These are phyloP conservation scores for Penicillium brasilianum DNA, from an alignment of 2,329 filamentous ascomycete species.

Conservation along the genomic window DNA sequence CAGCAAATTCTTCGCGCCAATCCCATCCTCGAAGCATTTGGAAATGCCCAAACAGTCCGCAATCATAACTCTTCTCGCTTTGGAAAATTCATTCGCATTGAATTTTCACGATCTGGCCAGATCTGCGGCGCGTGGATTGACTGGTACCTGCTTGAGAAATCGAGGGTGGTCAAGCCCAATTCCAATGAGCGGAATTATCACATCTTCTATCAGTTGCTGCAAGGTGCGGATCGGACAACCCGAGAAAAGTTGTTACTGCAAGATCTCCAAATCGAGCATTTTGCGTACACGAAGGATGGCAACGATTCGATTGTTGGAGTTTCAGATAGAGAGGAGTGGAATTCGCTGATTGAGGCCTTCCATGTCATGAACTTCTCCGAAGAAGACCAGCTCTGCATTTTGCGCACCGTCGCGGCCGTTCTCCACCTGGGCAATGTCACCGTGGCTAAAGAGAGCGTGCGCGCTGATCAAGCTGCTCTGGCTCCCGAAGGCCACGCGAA, in stretches of 20 bases:
- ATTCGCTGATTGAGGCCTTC: conserved; percentile 87
- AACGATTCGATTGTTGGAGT: conserved; percentile 91
- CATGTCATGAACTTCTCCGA: conserved; percentile 90
- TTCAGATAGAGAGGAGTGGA: conserved; percentile 91
- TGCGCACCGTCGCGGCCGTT: conserved; percentile 87
- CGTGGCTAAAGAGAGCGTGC: conserved; percentile 86
- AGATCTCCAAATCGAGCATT: conserved; percentile 78
- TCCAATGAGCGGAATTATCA: conserved; percentile 93
- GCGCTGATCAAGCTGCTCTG: conserved; percentile 87
- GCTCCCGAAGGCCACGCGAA: conserved; percentile 74
- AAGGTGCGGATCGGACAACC: conserved; percentile 75
- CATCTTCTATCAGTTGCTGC: conserved; percentile 93
- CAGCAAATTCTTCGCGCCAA: conserved; percentile 96
- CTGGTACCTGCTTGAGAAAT: conserved; percentile 98
- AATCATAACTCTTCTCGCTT: conserved; percentile 99
- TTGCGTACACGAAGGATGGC: conserved; percentile 87
- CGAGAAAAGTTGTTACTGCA: conserved; percentile 78
- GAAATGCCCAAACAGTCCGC: conserved; percentile 94
- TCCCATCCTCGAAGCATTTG: conserved; percentile 95
- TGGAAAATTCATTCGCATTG: conserved; percentile 97
- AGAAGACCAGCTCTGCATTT: conserved; percentile 79
- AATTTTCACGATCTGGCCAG: conserved; percentile 84
- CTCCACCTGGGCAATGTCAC: conserved; percentile 91
- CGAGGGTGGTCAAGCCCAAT: conserved; percentile 90
- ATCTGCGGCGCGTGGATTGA: conserved; percentile 97